Base-by-base conservation (phyloP, 495 filamentous ascomycete genomes). In the Astrocystis sublimbata region DNA sequence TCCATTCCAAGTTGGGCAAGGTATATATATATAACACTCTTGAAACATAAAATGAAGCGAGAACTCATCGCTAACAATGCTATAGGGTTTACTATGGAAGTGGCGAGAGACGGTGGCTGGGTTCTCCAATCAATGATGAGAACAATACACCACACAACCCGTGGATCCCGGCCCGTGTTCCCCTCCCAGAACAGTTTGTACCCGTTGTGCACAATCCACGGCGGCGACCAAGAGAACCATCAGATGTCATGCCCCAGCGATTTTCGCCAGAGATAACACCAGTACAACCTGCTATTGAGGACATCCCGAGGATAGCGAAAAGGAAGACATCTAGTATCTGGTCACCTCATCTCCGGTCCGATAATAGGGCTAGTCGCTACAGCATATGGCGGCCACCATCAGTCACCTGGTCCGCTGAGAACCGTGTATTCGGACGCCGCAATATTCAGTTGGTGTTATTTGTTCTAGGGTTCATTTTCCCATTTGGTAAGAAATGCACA, bases 381-480 rank as follows among this genome's bases (percentile, higher is more conserved):
- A 84, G 80, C 70, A 71, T 83, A 10, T 92, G 90, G 88, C 82
- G 83, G 53, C 85, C 90, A 17, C 90, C 90, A 3, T 88, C 85
- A 7, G 71, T 92, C 38, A 87, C 86, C 60, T 91, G 85, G 75
- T 80, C 78, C 21, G 76, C 82, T 62, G 74, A 86, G 64, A 79
- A 83, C 21, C 69, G 86, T 10, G 55, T 86, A 5, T 78, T 89
- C 67, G 88, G 86, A 41, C 84, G 85, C 46, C 80, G 91, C 56
- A 93, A 93, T 73, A 75, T 86, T 36, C 94, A 98, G 75, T 85
- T 97, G 15, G 76, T 94, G 67, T 76, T 92, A n/a, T 98, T 98
- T 73, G 87, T 88, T 58, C 21, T 92, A 54, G 94, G 94, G 6
- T 98, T 97, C 69, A 74, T 97, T 54, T 87, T 92, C 67, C 93